Base-by-base conservation (phyloP, 306 rosid species). In the Vigna mungo region DNA sequence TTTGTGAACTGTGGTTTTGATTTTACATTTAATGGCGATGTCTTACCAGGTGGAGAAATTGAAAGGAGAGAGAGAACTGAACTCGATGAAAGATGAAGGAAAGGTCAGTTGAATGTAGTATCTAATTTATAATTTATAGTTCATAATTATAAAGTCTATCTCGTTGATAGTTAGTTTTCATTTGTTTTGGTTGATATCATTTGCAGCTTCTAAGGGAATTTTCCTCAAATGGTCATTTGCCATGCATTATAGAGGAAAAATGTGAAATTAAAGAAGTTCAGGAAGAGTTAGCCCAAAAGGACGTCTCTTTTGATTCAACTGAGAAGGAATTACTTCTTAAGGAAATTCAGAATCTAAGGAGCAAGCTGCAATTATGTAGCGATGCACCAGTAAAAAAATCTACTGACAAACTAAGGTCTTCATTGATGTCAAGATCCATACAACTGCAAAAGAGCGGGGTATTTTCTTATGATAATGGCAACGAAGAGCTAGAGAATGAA, bases 281-380 rank as follows among this genome's bases (percentile, higher is more conserved):
- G 76, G 96, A 85, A 80, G 87, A 84, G 85, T 61, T 62, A 61
- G 83, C 55, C 27, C 76, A 74, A 84, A 73, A 78, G 59, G 82
- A 74, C 47, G 23, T 34, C 70, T 72, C 69, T 62, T 84, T 84
- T 76, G 89, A 90, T 88, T 84, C 76, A 77, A 70, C 78, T 76
- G 99, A 92, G 90, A 96, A 92, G 81, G 99, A 91, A 83, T 89
- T 71, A 65, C 94, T 95, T 79, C 94, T 95, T 14, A 78, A 85
- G 74, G 99, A 95, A 87, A 91, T 91, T 80, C 94, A 88, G 73
- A 82, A 65, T 74, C 71, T 87, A 81, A 88, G 87, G 76, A 85
- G 86, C 86, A 92, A 89, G 83, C 75, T 95, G 89, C 91, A 85
- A 78, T 60, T 84, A 56, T 77, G 81, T 11, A 59, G 81, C 78